These are phyloP conservation scores for Theobroma cacao DNA, from an alignment of 345 rosid species.

Conservation along the genomic window DNA sequence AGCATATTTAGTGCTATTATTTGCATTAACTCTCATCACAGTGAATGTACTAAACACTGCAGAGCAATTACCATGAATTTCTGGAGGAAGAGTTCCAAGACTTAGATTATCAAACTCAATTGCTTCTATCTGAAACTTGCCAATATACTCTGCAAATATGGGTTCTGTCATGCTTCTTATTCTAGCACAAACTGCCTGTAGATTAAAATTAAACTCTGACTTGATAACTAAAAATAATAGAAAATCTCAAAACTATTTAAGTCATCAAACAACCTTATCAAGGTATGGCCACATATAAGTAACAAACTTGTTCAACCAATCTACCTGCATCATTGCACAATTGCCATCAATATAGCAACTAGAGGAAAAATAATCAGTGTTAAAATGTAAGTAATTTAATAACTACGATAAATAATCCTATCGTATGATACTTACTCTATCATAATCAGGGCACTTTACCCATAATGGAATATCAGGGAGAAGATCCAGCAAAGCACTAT, in stretches of 20 bases:
- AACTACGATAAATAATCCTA: not conserved
- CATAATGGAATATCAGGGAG: slow-evolving; percentile 68
- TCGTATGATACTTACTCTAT: slow-evolving; percentile 42
- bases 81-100: slow-evolving; percentile 70
- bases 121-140: slow-evolving; percentile 43
- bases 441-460: slow-evolving; percentile 77
- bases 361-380: not conserved
- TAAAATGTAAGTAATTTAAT: not conserved
- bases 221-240: not conserved
- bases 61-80: slow-evolving; percentile 47
- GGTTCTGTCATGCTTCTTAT: slow-evolving; percentile 47
- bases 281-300: slow-evolving; percentile 73
- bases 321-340: slow-evolving; percentile 43
- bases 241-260: slow-evolving; percentile 2
- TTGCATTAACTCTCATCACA: not conserved
- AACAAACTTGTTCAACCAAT: slow-evolving; percentile 72
- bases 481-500: slow-evolving; percentile 43
- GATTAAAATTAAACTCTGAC: not conserved
- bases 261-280: slow-evolving; percentile 47
- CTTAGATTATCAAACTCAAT: slow-evolving; percentile 51
- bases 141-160: slow-evolving; percentile 59
- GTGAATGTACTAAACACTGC: not conserved
- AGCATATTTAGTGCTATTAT: not conserved
- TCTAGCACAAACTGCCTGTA: slow-evolving; percentile 56
- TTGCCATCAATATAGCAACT: not conserved